A percentile compares a stretch with the other conserved stretches of the same genome.
These are phyloP conservation scores for Tranzscheliella williamsii DNA, from an alignment of 1,284 basidiomycete genomes.

Conservation along the genomic window DNA sequence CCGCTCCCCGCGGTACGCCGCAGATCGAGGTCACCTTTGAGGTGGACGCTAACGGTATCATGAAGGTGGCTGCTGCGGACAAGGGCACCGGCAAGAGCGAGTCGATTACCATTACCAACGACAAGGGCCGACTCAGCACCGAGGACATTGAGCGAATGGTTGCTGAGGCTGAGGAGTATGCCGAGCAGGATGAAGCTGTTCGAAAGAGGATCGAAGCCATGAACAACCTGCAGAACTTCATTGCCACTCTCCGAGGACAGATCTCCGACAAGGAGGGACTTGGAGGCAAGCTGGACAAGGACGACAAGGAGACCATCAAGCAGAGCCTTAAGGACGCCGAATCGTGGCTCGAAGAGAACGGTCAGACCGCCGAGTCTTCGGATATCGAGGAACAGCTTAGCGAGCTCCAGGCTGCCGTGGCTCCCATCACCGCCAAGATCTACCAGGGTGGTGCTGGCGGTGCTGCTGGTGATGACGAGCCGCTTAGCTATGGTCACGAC, in stretches of 20 bases:
- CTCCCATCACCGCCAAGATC: constrained; percentile 60
- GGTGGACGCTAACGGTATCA: constrained; percentile 61
- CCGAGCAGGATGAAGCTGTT: constrained; percentile 59
- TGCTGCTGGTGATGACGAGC: constrained; percentile 50
- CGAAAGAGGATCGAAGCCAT: constrained; percentile 59
- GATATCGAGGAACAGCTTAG: constrained; percentile 61
- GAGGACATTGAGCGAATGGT: constrained; percentile 61
- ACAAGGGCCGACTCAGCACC: constrained; percentile 58
- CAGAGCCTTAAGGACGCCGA: constrained; percentile 59
- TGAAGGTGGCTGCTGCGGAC: constrained; percentile 60
- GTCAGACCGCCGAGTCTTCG: constrained; percentile 52
- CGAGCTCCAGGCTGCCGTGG: constrained; percentile 58
- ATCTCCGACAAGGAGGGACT: constrained; percentile 60
- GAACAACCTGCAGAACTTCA: constrained; percentile 59
- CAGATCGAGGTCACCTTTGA: constrained; percentile 62
- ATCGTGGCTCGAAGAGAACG: constrained; percentile 60
- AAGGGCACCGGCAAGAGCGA: constrained; percentile 60
- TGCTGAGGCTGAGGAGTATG: constrained; percentile 59
- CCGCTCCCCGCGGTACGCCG: constrained; percentile 84
- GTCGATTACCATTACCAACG: constrained; percentile 59
- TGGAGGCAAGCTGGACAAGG: constrained; percentile 60
- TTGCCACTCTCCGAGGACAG: constrained; percentile 55
- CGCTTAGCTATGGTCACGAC: constrained; percentile 58
- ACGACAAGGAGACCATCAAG: constrained; percentile 60
- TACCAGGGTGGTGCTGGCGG: constrained; percentile 44